Evolutionary conservation across 805 yeast species (phyloP), one percentile per base, ranked within the genome.

Genomic region (Lipomyces anomalus): DNA sequence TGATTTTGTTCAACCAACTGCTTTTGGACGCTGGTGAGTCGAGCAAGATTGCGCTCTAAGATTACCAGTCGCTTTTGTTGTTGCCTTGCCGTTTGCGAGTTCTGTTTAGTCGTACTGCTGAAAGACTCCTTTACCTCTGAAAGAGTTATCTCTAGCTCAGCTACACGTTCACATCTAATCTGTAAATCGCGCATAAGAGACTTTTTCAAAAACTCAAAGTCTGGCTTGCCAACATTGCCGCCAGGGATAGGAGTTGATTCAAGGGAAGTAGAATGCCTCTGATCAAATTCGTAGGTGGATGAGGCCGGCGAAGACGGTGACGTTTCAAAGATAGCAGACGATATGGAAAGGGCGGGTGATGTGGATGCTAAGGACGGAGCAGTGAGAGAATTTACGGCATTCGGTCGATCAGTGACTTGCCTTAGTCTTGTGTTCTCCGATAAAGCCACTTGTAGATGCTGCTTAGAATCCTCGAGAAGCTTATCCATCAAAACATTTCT

Each of bases 1-100:
- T 70, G 64, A 58, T 83, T 83, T 58, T 80, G 81, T n/a, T 69
- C 62, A 49, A 80, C 82, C 26, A 81, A 72, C 48, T 82, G 84
- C 41, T 71, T 71, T 44, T 82, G 70, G 45, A 80, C 79, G n/a
- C 66, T 68, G 17, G 75, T 70, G 50, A 83, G 70, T 49, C 73
- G 79, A 36, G 73, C 74, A 17, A 83, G 63, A 1, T 85, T 72
- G 39, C 72, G 70, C 55, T 81, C 85, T 43, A 83, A 61, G 7
- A 75, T 71, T 38, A 72, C 67, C 23, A 78, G 59, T 53, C 75
- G 75, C 52, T 73, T 71, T 38, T 72, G 75, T 46, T 64, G 66
- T 22, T 52, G 53, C 42, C 58, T 57, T 38, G 53, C 40, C n/a
- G 49, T 57, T 18, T 47, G 47, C 17, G 49, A 39, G 26, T 56